Base-by-base conservation (phyloP, 2,329 filamentous ascomycete species). In the Nemania bipapillata region DNA sequence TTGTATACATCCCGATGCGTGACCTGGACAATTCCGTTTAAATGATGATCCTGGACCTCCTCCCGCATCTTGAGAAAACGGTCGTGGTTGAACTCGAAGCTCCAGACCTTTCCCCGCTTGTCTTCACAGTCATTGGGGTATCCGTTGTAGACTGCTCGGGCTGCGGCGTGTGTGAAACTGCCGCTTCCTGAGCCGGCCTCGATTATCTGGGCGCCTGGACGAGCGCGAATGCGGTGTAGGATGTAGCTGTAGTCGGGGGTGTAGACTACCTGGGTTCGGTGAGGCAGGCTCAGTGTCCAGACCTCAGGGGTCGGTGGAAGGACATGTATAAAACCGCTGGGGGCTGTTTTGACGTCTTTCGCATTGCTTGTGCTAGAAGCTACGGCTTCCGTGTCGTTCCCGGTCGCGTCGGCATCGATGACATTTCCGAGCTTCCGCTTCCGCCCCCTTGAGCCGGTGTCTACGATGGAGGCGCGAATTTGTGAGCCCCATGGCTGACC, bases 401-500 rank as follows among this genome's bases (percentile, higher is more conserved):
- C 57, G 82, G 80, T 37, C 78, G 77, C 83, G 61, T 85, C 84
- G 45, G 83, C 84, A 69, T 87, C 86, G 35, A 59, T 17, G 11
- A 59, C 28, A 49, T 80, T 82, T 61, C 83, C 82, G 17, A 83
- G 79, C 78, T 90, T 90, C 63, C 87, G 84, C 80, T 90, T 91
- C 59, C 91, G 87, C 37, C 93, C 93, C 74, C 94, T 86, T n/a
- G 93, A 96, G 12, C 94, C 94, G 0, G 94, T 97, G 76, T 97
- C 93, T 65, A 97, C 94, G 35, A 91, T 89, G 1, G 94, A 97
- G 7, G 96, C 96, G 54, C 93, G 87, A 24, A 98, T 90, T 79
- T 98, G 96, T 6, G 92, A 93, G 30, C 96, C 96, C 95, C 95
- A 98, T 49, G 92, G 91, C 62, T 94, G 84, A 4, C 89, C 85